Evolutionary conservation across 2,329 filamentous ascomycete species (phyloP), one percentile per base, ranked within the genome.

Genomic region (Daldinia eschscholtzii): DNA sequence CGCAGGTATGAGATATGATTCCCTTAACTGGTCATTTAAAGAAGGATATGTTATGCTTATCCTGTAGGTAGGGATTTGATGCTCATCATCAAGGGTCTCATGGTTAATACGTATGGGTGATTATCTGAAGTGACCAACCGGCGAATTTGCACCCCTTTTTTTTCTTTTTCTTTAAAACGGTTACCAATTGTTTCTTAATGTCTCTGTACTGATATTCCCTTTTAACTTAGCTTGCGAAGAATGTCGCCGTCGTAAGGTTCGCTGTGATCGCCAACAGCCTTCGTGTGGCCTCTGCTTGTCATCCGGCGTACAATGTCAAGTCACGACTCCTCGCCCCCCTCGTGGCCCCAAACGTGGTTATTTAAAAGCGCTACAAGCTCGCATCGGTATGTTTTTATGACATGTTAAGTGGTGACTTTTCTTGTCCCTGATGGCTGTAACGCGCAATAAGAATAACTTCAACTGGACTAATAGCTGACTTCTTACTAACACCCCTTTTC

Each of bases 341-440:
- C 65, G 75, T 59, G 61, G 62, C 6, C 72, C 63, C 6, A 73
- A 69, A 41, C 70, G 70, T 61, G 72, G 72, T 1, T 74, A 73
- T 64, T 62, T 74, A 26, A 74, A 74, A 56, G 72, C 71, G 20
- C 57, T 74, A 20, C 72, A 73, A 60, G 72, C 73, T 62, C 70
- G 72, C 33, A 74, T 73, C 20, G 72, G 73, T 74, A 69, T 57
- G 72, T 62, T 13, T 13, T 20, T 42, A 41, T 37, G 2, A 13
- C 28, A 15, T 20, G 2, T 55, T 6, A 5, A 13, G 6, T 28
- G 12, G 2, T 6, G 10, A 4, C 9, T 20, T 35, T 23, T 13
- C 15, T 15, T 41, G 4, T 20, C 23, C 6, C 26, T 35, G 6
- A 28, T 10, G 33, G 6, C n/a, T 18, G 10, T 30, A 13, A 5